Base-by-base conservation (phyloP, 1,284 basidiomycete genomes). In the Heterobasidion occidentale region DNA sequence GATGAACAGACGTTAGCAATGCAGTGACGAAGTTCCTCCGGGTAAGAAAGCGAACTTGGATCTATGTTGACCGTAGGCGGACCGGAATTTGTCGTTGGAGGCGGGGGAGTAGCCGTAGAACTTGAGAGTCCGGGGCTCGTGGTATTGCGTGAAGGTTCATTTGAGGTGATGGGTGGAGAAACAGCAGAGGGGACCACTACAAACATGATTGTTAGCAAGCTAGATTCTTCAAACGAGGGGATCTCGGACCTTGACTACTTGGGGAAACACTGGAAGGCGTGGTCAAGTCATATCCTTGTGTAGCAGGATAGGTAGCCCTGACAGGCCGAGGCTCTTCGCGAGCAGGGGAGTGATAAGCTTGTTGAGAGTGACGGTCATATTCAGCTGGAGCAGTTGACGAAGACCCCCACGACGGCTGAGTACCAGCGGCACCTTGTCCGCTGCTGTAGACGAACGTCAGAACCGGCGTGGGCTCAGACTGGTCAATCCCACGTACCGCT, bases 41-140 rank as follows among this genome's bases (percentile, higher is more conserved):
- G 2, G 17, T 20, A 34, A 44, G 8, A 11, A 19, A 36, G 11
- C 60, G 46, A 36, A 61, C 64, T 44, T 54, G 57, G 8, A 63
- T 71, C 52, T 61, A 61, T 38, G 65, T 69, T 36, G 64, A 68
- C 34, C 60, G 62, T 3, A 64, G 67, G 44, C 61, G 52, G 56
- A 63, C 68, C 48, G 8, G 53, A 15, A 36, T 27, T 53, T 7
- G 60, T 58, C 11, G 48, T 12, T 12, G 61, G 55, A 1, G 58
- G 56, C 5, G 56, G 59, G n/a, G 52, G 54, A 17, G 58, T 59
- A 4, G 11, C 52, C 27, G 27, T 20, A 20, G 35, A 9, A 15
- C 17, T 48, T 5, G n/a, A 15, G 45, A 15, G 15, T 14, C 14
- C 49, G 12, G 19, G 17, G 36, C 50, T 38, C 9, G 54, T 15